These are phyloP conservation scores for Penicillium steckii DNA, from an alignment of 495 filamentous ascomycete species.

Conservation along the genomic window DNA sequence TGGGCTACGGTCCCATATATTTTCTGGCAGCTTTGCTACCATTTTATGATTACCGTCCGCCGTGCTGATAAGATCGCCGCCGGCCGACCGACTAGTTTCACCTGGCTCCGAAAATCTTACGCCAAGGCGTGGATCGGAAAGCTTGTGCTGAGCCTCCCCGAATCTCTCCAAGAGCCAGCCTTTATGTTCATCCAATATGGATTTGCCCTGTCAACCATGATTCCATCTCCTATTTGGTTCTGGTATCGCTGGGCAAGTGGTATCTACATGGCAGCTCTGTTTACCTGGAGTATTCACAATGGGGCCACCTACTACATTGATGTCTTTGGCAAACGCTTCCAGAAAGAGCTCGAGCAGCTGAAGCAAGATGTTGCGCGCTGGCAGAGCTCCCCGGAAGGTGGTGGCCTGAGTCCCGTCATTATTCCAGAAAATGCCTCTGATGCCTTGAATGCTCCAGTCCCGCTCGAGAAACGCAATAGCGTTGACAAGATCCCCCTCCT, in stretches of 20 bases:
- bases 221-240: slow-evolving; percentile 94
- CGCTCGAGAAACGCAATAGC: slow-evolving; percentile 31
- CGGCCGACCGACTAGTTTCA: slow-evolving; percentile 92
- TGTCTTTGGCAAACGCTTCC: slow-evolving; percentile 92
- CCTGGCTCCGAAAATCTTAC: slow-evolving; percentile 92
- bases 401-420: slow-evolving; percentile 29
- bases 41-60: slow-evolving; percentile 90
- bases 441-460: slow-evolving; percentile 2
- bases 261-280: slow-evolving; percentile 72
- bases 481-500: slow-evolving; percentile 44
- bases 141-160: slow-evolving; percentile 75
- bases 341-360: slow-evolving; percentile 91
- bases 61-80: slow-evolving; percentile 93
- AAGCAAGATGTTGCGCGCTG: slow-evolving; percentile 87
- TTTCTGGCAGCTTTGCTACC: slow-evolving; percentile 88
- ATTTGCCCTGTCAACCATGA: slow-evolving; percentile 89
- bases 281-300: slow-evolving; percentile 90
- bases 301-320: slow-evolving; percentile 97
- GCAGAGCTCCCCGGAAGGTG: slow-evolving; percentile 58
- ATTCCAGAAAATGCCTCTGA: slow-evolving; percentile 23
- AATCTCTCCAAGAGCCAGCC: slow-evolving; percentile 73
- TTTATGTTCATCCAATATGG: slow-evolving; percentile 96
- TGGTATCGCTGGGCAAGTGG: slow-evolving; percentile 81
- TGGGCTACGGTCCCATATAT: slow-evolving; percentile 94
- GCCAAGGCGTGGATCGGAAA: slow-evolving; percentile 83